Percentiles rank a stretch among this genome's conserved stretches.
phyloP scores from a whole-genome alignment of 345 rosid genomes.

The Salix arbutifolia region DNA sequence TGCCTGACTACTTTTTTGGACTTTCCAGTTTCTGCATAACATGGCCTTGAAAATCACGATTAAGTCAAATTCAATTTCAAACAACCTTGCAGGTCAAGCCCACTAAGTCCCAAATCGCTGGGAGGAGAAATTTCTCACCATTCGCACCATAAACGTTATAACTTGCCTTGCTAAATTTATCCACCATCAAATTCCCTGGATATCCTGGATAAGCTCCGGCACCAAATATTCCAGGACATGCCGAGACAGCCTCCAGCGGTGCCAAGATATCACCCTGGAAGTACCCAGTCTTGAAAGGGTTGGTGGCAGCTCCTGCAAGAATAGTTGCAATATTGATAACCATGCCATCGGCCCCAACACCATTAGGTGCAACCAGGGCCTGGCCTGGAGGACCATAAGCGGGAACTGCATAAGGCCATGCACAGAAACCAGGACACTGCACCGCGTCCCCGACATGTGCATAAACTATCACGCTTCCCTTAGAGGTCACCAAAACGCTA shows the following conservation, averaged over 20 bases:
- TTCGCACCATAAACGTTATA: slow-evolving; percentile 17
- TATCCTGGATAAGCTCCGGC: slow-evolving; percentile 28
- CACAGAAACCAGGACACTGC: slow-evolving; percentile 29
- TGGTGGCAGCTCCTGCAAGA: slow-evolving; percentile 26
- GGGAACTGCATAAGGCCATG: slow-evolving; percentile 27
- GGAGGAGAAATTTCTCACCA: slow-evolving; percentile 21
- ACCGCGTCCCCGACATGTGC: slow-evolving; percentile 21
- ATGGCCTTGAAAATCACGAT: background rate
- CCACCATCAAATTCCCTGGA: slow-evolving; percentile 18
- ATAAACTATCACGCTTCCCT: slow-evolving; percentile 5
- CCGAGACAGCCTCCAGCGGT: slow-evolving; percentile 23
- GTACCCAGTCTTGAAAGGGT: slow-evolving; percentile 22
- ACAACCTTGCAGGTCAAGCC: slow-evolving; percentile 9
- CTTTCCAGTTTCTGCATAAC: background rate
- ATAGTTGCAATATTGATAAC: slow-evolving; percentile 21
- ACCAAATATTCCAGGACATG: slow-evolving; percentile 31
- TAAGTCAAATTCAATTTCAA: background rate
- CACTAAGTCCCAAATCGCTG: slow-evolving; percentile 17
- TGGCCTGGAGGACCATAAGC: slow-evolving; percentile 23
- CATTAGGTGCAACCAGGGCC: slow-evolving; percentile 23
- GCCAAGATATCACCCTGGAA: slow-evolving; percentile 23
- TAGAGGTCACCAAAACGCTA: background rate
- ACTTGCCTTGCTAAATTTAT: slow-evolving; percentile 22
- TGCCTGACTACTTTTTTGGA: background rate
- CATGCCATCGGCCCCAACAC: slow-evolving; percentile 20